A percentile compares a stretch with the other conserved stretches of the same genome.
Evolutionary conservation across 768 basidiomycete genomes (phyloP).

Genomic region (Hericium coralloides): DNA sequence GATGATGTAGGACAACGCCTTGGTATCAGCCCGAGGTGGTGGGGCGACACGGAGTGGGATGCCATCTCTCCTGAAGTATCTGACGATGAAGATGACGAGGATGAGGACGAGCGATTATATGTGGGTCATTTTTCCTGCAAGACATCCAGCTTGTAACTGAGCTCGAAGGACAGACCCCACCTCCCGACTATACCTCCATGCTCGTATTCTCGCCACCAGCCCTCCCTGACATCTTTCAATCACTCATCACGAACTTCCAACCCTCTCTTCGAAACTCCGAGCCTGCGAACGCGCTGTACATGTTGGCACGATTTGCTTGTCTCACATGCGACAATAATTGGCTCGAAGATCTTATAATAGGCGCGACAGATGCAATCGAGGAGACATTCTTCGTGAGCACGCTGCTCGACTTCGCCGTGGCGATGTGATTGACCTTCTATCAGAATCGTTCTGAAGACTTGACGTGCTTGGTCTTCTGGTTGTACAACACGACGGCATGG

Average conservation of each 20-base stretch:
- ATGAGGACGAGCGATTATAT: slow-evolving; percentile 31
- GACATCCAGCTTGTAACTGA: not conserved
- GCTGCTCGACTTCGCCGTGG: slow-evolving; percentile 1
- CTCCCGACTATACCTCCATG: slow-evolving; percentile 75
- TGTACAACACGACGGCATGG: slow-evolving; percentile 86
- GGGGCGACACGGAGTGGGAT: slow-evolving; percentile 41
- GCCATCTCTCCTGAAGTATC: slow-evolving; percentile 22
- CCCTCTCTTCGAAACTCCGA: slow-evolving; percentile 67
- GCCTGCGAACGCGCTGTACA: slow-evolving; percentile 87
- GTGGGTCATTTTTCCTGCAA: not conserved
- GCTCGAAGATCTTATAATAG: slow-evolving; percentile 88
- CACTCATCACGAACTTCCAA: slow-evolving; percentile 69
- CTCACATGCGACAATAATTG: slow-evolving; percentile 84
- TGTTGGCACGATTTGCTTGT: slow-evolving; percentile 89
- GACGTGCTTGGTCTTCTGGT: slow-evolving; percentile 85
- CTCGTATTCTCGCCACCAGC: slow-evolving; percentile 84
- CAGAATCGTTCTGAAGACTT: slow-evolving; percentile 82
- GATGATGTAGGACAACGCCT: slow-evolving; percentile 51
- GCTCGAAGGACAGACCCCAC: slow-evolving; percentile 42
- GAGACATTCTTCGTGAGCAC: slow-evolving; percentile 80
- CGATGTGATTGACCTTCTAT: slow-evolving; percentile 6
- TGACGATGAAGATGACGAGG: slow-evolving; percentile 40
- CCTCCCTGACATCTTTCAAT: slow-evolving; percentile 70
- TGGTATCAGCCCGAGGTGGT: slow-evolving; percentile 54
- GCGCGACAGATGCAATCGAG: slow-evolving; percentile 88